Evolutionary conservation across 441 rosid species (phyloP).

Genomic region (Eruca vesicaria): DNA sequence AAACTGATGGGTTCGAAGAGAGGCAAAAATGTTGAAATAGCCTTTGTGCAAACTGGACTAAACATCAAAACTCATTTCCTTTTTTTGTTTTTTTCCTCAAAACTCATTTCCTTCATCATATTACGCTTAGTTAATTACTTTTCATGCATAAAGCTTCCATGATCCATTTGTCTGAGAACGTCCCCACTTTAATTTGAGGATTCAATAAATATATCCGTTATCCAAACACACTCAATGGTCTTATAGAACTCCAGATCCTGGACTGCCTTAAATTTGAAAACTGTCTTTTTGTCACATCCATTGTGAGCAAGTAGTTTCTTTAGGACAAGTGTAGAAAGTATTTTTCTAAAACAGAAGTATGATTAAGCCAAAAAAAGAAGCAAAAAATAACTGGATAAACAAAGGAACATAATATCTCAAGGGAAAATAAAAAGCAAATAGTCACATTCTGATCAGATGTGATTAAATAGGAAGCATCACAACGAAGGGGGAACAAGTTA

Average conservation of each 20-base stretch:
- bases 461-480: background rate
- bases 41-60: constrained; percentile 21
- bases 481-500: background rate
- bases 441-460: background rate
- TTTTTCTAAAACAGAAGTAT: background rate
- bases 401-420: background rate
- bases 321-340: background rate
- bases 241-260: background rate
- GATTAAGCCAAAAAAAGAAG: background rate
- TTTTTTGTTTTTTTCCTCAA: too few relatives aligned
- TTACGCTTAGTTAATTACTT: background rate
- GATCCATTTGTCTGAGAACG: background rate
- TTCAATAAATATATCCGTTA: background rate
- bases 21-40: constrained; percentile 28
- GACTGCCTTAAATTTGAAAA: background rate
- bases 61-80: background rate
- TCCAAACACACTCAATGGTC: too few relatives aligned
- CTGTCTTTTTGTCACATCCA: background rate
- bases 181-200: background rate
- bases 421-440: background rate
- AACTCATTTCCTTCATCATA: background rate
- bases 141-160: background rate
- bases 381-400: background rate
- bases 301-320: background rate
- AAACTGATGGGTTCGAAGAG: constrained; percentile 28